Percentiles rank a stretch among this genome's conserved stretches.
phyloP scores from a whole-genome alignment of 139 green algal species.

The Chlorella vulgaris region DNA sequence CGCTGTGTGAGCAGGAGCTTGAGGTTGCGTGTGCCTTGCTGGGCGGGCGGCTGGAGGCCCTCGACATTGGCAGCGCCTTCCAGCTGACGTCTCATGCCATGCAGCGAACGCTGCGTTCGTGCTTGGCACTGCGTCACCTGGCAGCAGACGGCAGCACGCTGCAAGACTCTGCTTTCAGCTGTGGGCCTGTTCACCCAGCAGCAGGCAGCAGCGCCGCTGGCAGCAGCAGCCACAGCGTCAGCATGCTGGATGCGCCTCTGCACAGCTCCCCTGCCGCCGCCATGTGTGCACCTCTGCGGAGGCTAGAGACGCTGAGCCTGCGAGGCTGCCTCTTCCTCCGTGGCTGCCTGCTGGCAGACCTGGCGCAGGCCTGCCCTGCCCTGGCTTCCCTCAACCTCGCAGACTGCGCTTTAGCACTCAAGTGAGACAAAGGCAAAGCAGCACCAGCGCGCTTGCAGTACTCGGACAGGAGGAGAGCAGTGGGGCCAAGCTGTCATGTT shows the following conservation, averaged over 20 bases:
- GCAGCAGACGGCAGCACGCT: not conserved
- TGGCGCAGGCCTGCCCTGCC: not conserved
- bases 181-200: not conserved
- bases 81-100: not conserved
- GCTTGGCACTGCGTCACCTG: not conserved
- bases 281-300: not conserved
- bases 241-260: not conserved
- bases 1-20: conserved; percentile 1
- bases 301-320: conserved; percentile 24
- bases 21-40: conserved; percentile 1
- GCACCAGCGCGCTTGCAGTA: not conserved
- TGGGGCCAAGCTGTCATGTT: not conserved
- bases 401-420: conserved; percentile 4
- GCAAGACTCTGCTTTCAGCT: not conserved
- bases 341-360: conserved; percentile 3
- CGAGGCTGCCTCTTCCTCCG: conserved; percentile 23
- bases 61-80: conserved; percentile 11
- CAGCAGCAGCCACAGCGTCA: not conserved
- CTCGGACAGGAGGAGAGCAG: no score
- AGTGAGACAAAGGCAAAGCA: no score
- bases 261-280: not conserved
- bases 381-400: conserved; percentile 10
- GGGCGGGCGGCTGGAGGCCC: not conserved
- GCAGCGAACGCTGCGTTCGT: not conserved
- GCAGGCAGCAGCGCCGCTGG: not conserved